Percentiles rank a stretch among this genome's conserved stretches.
These are phyloP conservation scores for Aspergillus sergii DNA, from an alignment of 2,329 filamentous ascomycete species.

Conservation along the genomic window DNA sequence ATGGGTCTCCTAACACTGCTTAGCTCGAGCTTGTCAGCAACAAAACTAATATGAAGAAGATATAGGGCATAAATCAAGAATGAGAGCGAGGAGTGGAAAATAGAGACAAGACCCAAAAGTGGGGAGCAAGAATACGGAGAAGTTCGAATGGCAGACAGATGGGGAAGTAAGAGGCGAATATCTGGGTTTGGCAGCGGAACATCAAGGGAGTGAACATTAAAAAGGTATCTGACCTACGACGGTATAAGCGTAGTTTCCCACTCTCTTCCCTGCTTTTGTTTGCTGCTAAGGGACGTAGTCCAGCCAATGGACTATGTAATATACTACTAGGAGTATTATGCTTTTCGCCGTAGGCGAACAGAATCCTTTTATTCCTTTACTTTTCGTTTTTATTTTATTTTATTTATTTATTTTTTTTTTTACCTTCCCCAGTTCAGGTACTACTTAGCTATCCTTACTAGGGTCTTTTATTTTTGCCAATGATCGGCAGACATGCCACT, in stretches of 20 bases:
- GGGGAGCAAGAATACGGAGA: slow-evolving; percentile 1
- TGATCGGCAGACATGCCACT: not conserved
- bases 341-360: not conserved
- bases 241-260: not conserved
- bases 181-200: not conserved
- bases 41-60: not conserved
- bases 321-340: not conserved
- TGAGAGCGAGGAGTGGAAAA: not conserved
- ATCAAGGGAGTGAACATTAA: not conserved
- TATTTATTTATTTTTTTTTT: not conserved
- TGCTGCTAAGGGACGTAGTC: not conserved
- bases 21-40: not conserved
- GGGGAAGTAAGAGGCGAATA: slow-evolving; percentile 3
- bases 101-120: not conserved
- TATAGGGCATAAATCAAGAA: not conserved
- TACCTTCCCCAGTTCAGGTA: not conserved
- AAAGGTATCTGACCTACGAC: not conserved
- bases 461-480: not conserved
- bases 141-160: not conserved
- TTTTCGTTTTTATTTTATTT: not conserved
- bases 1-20: not conserved
- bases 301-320: not conserved
- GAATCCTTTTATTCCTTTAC: not conserved
- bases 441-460: not conserved
- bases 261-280: not conserved